Evolutionary conservation across 2,329 filamentous ascomycete genomes (phyloP).

Genomic region (Diplodia intermedia): DNA sequence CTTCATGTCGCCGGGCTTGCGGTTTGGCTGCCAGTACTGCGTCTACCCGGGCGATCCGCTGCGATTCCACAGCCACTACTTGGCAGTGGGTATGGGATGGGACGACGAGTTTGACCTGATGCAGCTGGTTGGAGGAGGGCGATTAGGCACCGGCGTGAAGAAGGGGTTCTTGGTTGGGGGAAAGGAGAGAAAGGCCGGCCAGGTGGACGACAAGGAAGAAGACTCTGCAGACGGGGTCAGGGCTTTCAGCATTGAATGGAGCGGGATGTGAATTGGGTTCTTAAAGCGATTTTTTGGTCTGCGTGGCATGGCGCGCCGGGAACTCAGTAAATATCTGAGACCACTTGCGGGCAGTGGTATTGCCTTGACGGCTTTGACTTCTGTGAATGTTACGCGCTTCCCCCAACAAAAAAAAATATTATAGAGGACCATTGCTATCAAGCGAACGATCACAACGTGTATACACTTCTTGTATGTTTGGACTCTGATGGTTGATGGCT

Average conservation of each 20-base stretch:
- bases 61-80: slow-evolving; percentile 93
- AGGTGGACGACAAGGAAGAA: slow-evolving; percentile 34
- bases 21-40: slow-evolving; percentile 93
- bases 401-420: too few relatives aligned
- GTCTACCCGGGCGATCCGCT: slow-evolving; percentile 95
- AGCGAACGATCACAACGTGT: neutral
- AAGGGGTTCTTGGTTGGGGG: slow-evolving; percentile 92
- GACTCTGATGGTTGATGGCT: too few relatives aligned
- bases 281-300: neutral
- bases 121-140: slow-evolving; percentile 83
- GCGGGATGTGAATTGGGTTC: slow-evolving; percentile 24
- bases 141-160: slow-evolving; percentile 92
- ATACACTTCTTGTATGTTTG: too few relatives aligned
- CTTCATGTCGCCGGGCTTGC: slow-evolving; percentile 88
- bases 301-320: neutral
- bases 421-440: neutral
- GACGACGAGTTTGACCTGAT: slow-evolving; percentile 84
- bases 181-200: slow-evolving; percentile 45
- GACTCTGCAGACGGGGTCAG: slow-evolving; percentile 19
- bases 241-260: slow-evolving; percentile 33
- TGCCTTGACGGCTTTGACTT: neutral
- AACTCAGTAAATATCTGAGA: neutral
- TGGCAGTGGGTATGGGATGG: slow-evolving; percentile 85
- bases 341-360: neutral
- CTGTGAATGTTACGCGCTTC: neutral